Percentiles rank a stretch among this genome's conserved stretches.
Conservation (phyloP, 1,284 basidiomycete species). For the Leccinum colubrinum region DNA sequence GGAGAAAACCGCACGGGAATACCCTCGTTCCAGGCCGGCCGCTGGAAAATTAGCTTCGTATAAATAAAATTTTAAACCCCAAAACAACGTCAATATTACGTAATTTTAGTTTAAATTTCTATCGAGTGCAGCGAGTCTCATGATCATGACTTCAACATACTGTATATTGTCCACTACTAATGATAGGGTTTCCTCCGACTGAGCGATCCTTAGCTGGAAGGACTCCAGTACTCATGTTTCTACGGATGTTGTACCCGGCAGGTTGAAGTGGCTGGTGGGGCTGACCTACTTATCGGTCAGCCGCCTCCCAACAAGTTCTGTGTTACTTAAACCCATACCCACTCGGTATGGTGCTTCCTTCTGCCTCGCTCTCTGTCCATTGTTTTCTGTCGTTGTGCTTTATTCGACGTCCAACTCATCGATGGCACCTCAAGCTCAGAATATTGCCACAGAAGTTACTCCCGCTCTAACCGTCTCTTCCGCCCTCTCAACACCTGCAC, state of each 20-base stretch:
- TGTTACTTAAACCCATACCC: constrained; percentile 12
- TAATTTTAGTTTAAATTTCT: no score
- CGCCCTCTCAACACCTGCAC: not conserved
- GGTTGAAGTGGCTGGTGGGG: not conserved
- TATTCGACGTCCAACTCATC: constrained; percentile 1
- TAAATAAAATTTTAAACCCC: no score
- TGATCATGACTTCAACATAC: no score
- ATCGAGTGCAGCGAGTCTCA: no score
- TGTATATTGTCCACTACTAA: no score
- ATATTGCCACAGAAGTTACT: not conserved
- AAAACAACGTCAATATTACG: no score
- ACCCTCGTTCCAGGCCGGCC: no score
- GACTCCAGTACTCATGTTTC: not conserved
- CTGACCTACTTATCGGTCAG: constrained; percentile 18
- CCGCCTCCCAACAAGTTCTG: constrained; percentile 14
- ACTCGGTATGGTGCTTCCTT: constrained; percentile 15
- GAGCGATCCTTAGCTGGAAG: no score
- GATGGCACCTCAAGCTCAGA: constrained; percentile 28
- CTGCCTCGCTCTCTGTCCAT: constrained; percentile 7
- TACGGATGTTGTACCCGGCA: not conserved
- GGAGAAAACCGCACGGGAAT: no score
- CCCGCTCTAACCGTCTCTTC: not conserved
- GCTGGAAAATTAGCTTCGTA: no score
- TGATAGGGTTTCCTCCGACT: no score
- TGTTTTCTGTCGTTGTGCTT: constrained; percentile 10